Conservation (phyloP, 129 eudicot species). For the Flaveria bidentis region DNA sequence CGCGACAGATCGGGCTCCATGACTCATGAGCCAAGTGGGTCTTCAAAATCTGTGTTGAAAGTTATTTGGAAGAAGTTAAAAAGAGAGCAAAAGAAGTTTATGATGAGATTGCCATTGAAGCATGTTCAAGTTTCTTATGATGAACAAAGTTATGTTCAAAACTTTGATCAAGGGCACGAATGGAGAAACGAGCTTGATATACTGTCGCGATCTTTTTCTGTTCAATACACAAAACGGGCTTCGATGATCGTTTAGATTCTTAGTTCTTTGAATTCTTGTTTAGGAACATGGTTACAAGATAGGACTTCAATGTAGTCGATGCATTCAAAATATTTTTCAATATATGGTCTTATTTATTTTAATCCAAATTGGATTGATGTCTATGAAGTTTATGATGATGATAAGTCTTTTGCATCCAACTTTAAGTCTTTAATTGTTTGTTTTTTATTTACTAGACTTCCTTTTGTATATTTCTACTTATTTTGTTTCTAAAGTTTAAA, state of each 20-base stretch:
- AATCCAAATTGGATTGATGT: too few relatives aligned
- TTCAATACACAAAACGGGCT: constrained; percentile 32
- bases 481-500: background rate
- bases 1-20: background rate
- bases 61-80: constrained; percentile 49
- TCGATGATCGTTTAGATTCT: constrained; percentile 5
- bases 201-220: constrained; percentile 49
- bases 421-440: too few relatives aligned
- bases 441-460: background rate
- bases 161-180: constrained; percentile 54
- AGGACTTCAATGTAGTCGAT: background rate
- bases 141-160: constrained; percentile 41
- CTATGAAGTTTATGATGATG: too few relatives aligned
- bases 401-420: too few relatives aligned
- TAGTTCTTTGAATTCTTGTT: background rate
- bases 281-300: background rate
- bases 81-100: constrained; percentile 42
- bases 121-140: constrained; percentile 41
- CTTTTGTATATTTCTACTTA: background rate
- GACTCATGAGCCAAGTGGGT: constrained; percentile 20
- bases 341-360: too few relatives aligned
- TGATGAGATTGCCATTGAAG: constrained; percentile 25
- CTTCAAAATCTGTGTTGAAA: constrained; percentile 45
- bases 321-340: background rate
- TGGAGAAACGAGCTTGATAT: constrained; percentile 38